A percentile compares a stretch with the other conserved stretches of the same genome.
phyloP scores from a whole-genome alignment of 495 filamentous ascomycete genomes.

The Penicillium alfredii region DNA sequence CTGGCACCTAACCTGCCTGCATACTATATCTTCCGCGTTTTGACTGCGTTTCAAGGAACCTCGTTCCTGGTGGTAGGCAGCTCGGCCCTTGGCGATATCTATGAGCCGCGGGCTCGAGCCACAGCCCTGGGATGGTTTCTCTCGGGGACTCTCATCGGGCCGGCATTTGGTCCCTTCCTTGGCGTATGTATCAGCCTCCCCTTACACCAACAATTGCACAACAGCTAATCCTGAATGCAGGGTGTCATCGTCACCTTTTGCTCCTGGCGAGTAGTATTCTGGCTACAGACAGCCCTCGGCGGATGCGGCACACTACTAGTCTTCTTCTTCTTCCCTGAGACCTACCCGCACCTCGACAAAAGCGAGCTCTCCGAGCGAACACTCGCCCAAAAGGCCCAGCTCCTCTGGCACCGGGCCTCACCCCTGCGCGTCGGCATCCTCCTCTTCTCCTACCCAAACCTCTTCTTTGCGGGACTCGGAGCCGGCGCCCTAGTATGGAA shows the following conservation, averaged over 20 bases:
- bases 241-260: slow-evolving; percentile 65
- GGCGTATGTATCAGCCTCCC: slow-evolving; percentile 40
- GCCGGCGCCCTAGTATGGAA: slow-evolving; percentile 63
- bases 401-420: slow-evolving; percentile 55
- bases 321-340: slow-evolving; percentile 64
- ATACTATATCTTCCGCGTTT: slow-evolving; percentile 64
- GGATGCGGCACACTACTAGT: slow-evolving; percentile 52
- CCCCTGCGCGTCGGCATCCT: slow-evolving; percentile 55
- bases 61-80: slow-evolving; percentile 61
- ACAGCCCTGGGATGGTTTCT: slow-evolving; percentile 67
- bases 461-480: slow-evolving; percentile 55
- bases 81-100: slow-evolving; percentile 59
- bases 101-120: slow-evolving; percentile 58
- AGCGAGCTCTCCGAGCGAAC: slow-evolving; percentile 49
- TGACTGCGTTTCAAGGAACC: slow-evolving; percentile 68
- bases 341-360: slow-evolving; percentile 54
- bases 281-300: slow-evolving; percentile 61
- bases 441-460: slow-evolving; percentile 57
- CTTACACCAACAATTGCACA: too few relatives aligned
- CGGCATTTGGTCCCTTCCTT: slow-evolving; percentile 63
- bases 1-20: slow-evolving; percentile 58
- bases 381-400: slow-evolving; percentile 38
- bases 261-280: slow-evolving; percentile 66
- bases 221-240: slow-evolving; percentile 13
- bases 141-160: slow-evolving; percentile 62